Evolutionary conservation across 805 yeast genomes (phyloP), one percentile per base, ranked within the genome.

Genomic region (Yamadazyma insecticola): DNA sequence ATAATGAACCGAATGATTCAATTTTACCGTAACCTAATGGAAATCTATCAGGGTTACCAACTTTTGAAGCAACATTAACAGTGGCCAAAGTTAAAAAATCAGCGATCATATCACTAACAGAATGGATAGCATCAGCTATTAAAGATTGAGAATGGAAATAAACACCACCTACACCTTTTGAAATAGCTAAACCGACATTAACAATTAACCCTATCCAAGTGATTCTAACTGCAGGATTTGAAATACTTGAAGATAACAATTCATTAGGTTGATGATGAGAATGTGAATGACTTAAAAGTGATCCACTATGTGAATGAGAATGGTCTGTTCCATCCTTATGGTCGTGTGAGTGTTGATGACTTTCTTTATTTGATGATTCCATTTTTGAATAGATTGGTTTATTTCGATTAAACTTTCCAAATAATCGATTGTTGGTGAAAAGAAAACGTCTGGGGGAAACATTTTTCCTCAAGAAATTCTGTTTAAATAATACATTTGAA

Each of bases 91-190:
- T 92, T 42, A 92, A 62, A 27, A 90, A 73, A 55, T 92, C 98
- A 6, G 95, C 84, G 11, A 92, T 73, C 62, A 90, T 67, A 57
- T 92, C 98, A 28, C 94, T 80, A 13, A 86, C 70, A 0, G 97
- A 90, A 60, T 92, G 98, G 17, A 88, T 80, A 1, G 97, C 89
- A 57, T 92, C 98, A 1, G 98, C 98, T 29, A 89, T 54, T 35
- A 92, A 71, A 2, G 97, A 89, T 54, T 89, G 96, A 0, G 98
- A 92, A 55, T 92, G 95, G 72, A 92, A 92, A 22, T 78, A 78
- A 12, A 86, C 67, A 6, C 98, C 98, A 18, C 97, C 97, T 14
- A 78, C 57, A 16, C 88, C 89, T 55, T 92, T 92, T 19, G 89
- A 80, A 2, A 74, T 63, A 0, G 96, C 97, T 81, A 92, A 80